Evolutionary conservation across 2,329 filamentous ascomycete species (phyloP).

Genomic region (Ambrosiella xylebori): DNA sequence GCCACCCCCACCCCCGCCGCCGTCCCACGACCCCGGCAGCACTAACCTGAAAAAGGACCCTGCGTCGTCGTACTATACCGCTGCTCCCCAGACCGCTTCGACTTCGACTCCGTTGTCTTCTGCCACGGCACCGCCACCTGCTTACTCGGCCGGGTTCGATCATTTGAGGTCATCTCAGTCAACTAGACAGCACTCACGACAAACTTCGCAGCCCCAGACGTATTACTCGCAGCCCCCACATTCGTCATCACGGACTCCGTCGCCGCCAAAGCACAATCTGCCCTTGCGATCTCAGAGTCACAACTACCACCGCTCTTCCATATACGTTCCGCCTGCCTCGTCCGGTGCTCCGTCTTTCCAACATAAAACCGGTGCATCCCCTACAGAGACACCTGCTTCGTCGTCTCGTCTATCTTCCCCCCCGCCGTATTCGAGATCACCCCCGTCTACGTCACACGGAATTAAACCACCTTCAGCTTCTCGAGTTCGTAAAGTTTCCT

Average conservation of each 20-base stretch:
- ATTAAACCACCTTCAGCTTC: constrained; percentile 6
- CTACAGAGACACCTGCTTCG: not conserved
- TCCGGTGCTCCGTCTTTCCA: constrained; percentile 1
- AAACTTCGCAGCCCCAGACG: constrained; percentile 9
- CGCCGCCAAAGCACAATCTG: constrained; percentile 11
- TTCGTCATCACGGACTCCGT: constrained; percentile 8
- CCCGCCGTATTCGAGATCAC: constrained; percentile 10
- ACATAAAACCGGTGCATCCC: not conserved
- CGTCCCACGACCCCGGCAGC: constrained; percentile 1
- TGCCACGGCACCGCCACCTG: not conserved
- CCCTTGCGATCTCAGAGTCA: constrained; percentile 12
- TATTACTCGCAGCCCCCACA: constrained; percentile 1
- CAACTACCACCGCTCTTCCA: constrained; percentile 9
- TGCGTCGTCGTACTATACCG: constrained; percentile 5
- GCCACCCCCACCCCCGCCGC: constrained; percentile 1
- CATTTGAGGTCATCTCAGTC: constrained; percentile 4
- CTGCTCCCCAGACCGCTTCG: not conserved
- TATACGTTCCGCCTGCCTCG: not conserved
- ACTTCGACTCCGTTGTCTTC: not conserved
- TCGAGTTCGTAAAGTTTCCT: constrained; percentile 5
- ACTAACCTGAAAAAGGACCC: not conserved
- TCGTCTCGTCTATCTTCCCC: constrained; percentile 6
- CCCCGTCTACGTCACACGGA: constrained; percentile 3
- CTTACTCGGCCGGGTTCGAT: not conserved
- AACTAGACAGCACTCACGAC: constrained; percentile 6